Base-by-base conservation (phyloP, 352 stramenopile species). In the Phytophthora syringae region DNA sequence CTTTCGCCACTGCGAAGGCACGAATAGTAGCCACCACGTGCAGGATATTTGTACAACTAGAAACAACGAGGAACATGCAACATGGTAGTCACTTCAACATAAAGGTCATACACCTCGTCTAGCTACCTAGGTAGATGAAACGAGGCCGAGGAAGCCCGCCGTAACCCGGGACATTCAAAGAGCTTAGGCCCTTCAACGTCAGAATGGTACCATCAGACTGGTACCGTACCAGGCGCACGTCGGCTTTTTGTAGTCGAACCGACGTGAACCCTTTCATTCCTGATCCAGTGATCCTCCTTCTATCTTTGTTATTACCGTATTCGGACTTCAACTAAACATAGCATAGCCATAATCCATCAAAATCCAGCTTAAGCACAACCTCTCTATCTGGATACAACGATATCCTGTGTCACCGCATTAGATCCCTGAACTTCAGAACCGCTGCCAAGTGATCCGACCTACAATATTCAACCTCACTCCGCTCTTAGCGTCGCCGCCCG, bases 1-100 rank as follows among this genome's bases (percentile, higher is more conserved):
- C 50, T 64, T 32, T 64, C 21, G 10, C 22, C 24, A 39, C 39
- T 12, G 25, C 44, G 20, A 42, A 45, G 32, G 28, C 21, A 39
- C 22, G 47, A 53, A 24, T 36, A 58, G 49, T 28, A 61, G 32
- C 16, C 32, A 20, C 13, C 25, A 51, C 13, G 27, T 37, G 37
- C 32, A 27, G 43, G 32, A n/a, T 56, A 69, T 63, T 61, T 67
- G 56, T 65, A 68, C 50, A 56, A 67, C 15, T 67, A 71, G 40
- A 49, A 62, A 45, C 16, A 45, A 58, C 42, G 11, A 28, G n/a
- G n/a, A n/a, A n/a, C n/a, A n/a, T n/a, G 28, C 50, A 62, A 52
- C 47, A 62, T 48, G 30, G n/a, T 22, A 56, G 32, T n/a, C 20
- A 16, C 21, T 45, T 68, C 30, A 67, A 51, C 54, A 34, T 61